phyloP scores from a whole-genome alignment of 805 yeast species.

The Naumovozyma baii region DNA sequence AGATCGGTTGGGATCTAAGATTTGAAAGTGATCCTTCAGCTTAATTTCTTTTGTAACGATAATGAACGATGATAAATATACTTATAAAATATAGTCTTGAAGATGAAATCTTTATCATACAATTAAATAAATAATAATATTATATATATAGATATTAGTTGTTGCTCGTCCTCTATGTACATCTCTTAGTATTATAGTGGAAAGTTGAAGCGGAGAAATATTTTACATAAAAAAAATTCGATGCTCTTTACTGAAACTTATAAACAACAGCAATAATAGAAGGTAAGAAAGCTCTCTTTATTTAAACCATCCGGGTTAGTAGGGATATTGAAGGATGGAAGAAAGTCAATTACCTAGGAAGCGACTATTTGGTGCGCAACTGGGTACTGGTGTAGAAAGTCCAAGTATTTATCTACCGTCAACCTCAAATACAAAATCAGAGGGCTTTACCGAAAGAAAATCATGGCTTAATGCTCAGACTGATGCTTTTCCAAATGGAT shows the following conservation, averaged over 20 bases:
- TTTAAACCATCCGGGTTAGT: background rate
- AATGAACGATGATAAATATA: background rate
- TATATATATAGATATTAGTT: too few relatives aligned
- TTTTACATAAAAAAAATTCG: background rate
- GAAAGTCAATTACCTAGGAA: slow-evolving; percentile 9
- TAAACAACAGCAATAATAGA: background rate
- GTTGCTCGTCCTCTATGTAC: background rate
- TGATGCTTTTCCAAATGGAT: slow-evolving; percentile 2
- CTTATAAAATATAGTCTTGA: background rate
- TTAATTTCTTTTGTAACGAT: background rate
- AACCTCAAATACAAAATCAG: background rate
- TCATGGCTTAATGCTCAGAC: slow-evolving; percentile 8
- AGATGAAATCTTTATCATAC: background rate
- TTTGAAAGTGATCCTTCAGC: slow-evolving; percentile 43
- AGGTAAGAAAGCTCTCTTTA: background rate
- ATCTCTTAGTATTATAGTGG: background rate
- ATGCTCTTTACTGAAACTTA: background rate
- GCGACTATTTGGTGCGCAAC: slow-evolving; percentile 17
- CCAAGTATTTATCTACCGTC: slow-evolving; percentile 10
- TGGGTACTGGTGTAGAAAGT: slow-evolving; percentile 16
- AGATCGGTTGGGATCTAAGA: slow-evolving; percentile 93
- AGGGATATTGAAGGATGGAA: slow-evolving; percentile 1
- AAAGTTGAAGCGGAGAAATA: background rate
- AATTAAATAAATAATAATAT: too few relatives aligned
- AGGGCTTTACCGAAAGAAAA: slow-evolving; percentile 1